A percentile compares a stretch with the other conserved stretches of the same genome.
phyloP scores from a whole-genome alignment of 2,329 filamentous ascomycete genomes.

The Colletotrichum chlorophyti region DNA sequence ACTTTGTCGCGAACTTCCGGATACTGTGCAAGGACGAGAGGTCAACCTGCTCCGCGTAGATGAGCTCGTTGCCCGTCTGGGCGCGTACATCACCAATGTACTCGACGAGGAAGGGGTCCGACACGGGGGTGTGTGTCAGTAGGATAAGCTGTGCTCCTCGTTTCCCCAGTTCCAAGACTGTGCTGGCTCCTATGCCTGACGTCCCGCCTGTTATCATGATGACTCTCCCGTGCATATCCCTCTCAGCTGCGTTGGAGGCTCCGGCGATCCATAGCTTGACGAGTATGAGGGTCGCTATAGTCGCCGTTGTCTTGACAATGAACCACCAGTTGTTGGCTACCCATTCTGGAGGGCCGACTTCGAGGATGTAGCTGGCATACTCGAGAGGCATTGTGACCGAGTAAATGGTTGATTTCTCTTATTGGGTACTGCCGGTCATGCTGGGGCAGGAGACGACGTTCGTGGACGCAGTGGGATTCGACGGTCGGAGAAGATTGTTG shows the following conservation, averaged over 20 bases:
- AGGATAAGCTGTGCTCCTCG: conserved; percentile 92
- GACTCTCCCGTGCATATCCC: conserved; percentile 91
- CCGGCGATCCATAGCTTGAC: conserved; percentile 82
- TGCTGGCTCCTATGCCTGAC: conserved; percentile 84
- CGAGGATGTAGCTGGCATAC: conserved; percentile 53
- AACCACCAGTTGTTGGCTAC: conserved; percentile 51
- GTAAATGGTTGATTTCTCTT: not conserved
- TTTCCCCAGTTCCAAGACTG: conserved; percentile 75
- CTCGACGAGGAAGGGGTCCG: conserved; percentile 89
- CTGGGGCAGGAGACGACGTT: not conserved
- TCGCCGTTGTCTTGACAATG: conserved; percentile 46
- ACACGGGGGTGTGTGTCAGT: conserved; percentile 80
- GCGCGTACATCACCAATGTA: conserved; percentile 88
- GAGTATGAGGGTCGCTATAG: conserved; percentile 47
- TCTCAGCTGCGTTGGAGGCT: conserved; percentile 74
- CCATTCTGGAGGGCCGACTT: conserved; percentile 57
- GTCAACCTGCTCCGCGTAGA: conserved; percentile 96
- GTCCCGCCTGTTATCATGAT: conserved; percentile 95
- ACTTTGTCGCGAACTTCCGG: conserved; percentile 92
- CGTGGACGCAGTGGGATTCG: not conserved
- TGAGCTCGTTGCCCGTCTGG: conserved; percentile 80
- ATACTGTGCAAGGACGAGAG: conserved; percentile 88
- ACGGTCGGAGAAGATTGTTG: not conserved
- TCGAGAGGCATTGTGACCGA: conserved; percentile 56
- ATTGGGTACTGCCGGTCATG: not conserved